Evolutionary conservation across 768 basidiomycete genomes (phyloP), one percentile per base, ranked within the genome.

Genomic region (Obba rivulosa): DNA sequence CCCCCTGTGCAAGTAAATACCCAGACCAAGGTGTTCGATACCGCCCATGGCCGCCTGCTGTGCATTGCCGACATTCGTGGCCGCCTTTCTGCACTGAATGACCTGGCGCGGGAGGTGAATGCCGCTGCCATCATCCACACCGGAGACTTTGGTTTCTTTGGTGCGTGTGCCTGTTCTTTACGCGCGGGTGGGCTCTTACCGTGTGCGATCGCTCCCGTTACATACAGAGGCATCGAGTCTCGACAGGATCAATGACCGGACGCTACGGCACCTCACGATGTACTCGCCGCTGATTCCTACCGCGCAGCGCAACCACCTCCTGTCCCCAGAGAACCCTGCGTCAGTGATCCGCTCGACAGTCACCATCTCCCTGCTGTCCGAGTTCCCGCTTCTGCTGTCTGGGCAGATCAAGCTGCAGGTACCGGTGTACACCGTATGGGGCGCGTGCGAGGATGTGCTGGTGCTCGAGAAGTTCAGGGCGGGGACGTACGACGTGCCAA

Each of bases 111-210:
- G 40, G 92, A 96, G 57, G 82, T 81, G 49, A 86, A 88, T 61
- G 96, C 93, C 20, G 80, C 85, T 50, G 95, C 93, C 16, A 85
- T 97, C 65, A 89, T 99, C 50, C 95, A 98, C 65, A 95, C 94
- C 0, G 96, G 96, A 45, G 96, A 99, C 72, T 98, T 98, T 81
- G 96, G 96, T 50, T 96, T 99, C 71, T 96, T 95, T 67, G 92
- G 90, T 85, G 56, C 53, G 76, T 47, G 18, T 10, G 17, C 37
- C 20, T n/a, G 34, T 37, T 5, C 3, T 46, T 16, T 13, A 18
- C 31, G n/a, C 17, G 40, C 39, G 43, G 9, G 43, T 8, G 11
- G 43, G 18, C 8, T 9, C 21, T 49, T 8, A 35, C 31, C 21
- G 21, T 25, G 16, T 16, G 20, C n/a, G 2, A 31, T 10, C 21